Base-by-base conservation (phyloP, 108 stramenopile genomes). In the Cyclotella baltica region DNA sequence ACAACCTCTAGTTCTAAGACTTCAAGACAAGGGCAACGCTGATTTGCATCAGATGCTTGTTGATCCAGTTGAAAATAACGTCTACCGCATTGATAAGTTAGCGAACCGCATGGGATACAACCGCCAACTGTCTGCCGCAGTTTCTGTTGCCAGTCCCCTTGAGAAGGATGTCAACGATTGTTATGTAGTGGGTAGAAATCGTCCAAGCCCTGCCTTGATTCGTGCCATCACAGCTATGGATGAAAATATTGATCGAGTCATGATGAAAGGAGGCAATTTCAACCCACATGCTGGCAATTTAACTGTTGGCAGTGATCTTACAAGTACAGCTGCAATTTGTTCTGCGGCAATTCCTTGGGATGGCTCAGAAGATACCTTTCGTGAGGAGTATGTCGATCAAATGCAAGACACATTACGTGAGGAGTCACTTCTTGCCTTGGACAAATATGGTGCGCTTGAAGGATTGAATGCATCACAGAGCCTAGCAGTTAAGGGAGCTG, bases 41-140 rank as follows among this genome's bases (percentile, higher is more conserved):
- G 81, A 83, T 23, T 74, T 96, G 62, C 81, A 93, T 58, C 84
- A 85, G 15, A 87, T 90, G 88, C 73, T 96, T 28, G 89, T 86
- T 18, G 96, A 96, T 23, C 61, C 79, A 30, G 74, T 87, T 15
- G 89, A 90, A 27, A 92, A 90, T 5, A 96, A 96, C 66, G 90
- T 95, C 8, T 96, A 96, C 61, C 86, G 96, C 16, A 89, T 96
- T 66, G 96, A 96, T 88, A 96, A 93, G 57, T 90, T 96, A 51
- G 96, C 96, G 62, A 96, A 96, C 72, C 83, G 96, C 2, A 96
- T 96, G 96, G 96, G 93, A 25, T 96, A 93, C 74, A 96, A 94
- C 56, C 92, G 96, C 18, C 96, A 96, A 65, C 89, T 96, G 16
- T 70, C 92, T 27, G 88, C 93, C 1, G 96, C 92, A 18, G 87